Evolutionary conservation across 2,329 filamentous ascomycete genomes (phyloP).

Genomic region (Hymenoscyphus albidus): DNA sequence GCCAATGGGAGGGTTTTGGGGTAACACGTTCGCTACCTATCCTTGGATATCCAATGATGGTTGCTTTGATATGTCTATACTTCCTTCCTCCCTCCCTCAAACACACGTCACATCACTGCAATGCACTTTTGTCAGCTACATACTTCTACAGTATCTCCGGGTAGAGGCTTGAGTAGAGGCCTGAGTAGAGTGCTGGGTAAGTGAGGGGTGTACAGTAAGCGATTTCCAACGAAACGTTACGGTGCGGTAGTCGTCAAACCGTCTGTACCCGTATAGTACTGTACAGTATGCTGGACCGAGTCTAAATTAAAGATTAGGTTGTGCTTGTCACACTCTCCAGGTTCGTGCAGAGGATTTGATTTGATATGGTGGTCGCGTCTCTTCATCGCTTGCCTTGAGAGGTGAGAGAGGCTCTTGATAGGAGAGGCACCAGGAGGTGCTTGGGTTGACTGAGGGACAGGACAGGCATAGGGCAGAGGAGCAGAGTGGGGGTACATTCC

Average conservation of each 20-base stretch:
- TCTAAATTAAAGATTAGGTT: background rate
- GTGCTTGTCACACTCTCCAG: background rate
- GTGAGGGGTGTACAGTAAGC: no score
- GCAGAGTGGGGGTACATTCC: background rate
- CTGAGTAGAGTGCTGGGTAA: background rate
- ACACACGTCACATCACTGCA: no score
- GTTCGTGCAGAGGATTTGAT: background rate
- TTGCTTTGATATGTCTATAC: background rate
- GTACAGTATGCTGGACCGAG: background rate
- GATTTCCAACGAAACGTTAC: background rate
- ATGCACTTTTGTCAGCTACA: no score
- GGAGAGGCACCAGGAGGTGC: background rate
- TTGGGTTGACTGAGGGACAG: no score
- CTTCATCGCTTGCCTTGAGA: background rate
- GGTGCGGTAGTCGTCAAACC: background rate
- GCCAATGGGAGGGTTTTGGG: constrained; percentile 4
- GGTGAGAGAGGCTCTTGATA: background rate
- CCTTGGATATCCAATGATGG: background rate
- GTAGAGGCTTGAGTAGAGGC: background rate
- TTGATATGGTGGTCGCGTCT: background rate
- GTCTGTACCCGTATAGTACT: background rate
- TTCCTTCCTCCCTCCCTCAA: no score
- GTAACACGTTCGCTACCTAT: constrained; percentile 1
- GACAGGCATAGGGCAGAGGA: background rate
- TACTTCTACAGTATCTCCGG: no score